Evolutionary conservation across 805 yeast species (phyloP), one percentile per base, ranked within the genome.

Genomic region (Hyphopichia homilentoma): DNA sequence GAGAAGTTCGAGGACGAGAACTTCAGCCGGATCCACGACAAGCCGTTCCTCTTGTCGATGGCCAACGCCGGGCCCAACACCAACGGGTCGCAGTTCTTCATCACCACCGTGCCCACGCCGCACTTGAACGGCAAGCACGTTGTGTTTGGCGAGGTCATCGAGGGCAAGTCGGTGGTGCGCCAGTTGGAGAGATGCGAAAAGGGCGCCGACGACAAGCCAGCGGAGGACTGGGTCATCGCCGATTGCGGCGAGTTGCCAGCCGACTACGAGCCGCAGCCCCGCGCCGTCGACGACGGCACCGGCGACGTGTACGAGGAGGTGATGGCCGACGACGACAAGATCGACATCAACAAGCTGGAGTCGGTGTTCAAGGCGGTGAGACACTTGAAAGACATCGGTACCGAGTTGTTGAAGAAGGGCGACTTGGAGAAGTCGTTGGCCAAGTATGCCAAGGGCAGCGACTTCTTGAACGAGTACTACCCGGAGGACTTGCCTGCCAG

Each of bases 31-130:
- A 8, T 20, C 7, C 22, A 20, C 22, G 87, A 80, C 43, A 73
- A 73, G 50, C 97, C 97, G 34, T 89, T 83, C 59, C 69, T 93
- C 45, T 73, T 90, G 47, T 85, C 95, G 6, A 93, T 90, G 97
- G 97, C 98, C 36, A 90, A 90, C 54, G 85, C 97, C 4, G 97
- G 97, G 12, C 88, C 95, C 38, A 79, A 81, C 57, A 90, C 97
- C 30, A 93, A 93, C 54, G 97, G 97, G 1, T 87, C 96, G 2
- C 97, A 90, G 61, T 93, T 87, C 50, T 90, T 90, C 59, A 79
- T 90, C 49, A 90, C 98, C 17, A 86, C 96, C 2, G 93, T 79
- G 2, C 80, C 87, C 25, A 87, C 97, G 2, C 96, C 97, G 5
- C 97, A 90, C 60, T 74, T 93, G 44, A 90, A 93, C 54, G 94